Evolutionary conservation across 2,329 filamentous ascomycete species (phyloP).

Genomic region (Fusarium multiceps): DNA sequence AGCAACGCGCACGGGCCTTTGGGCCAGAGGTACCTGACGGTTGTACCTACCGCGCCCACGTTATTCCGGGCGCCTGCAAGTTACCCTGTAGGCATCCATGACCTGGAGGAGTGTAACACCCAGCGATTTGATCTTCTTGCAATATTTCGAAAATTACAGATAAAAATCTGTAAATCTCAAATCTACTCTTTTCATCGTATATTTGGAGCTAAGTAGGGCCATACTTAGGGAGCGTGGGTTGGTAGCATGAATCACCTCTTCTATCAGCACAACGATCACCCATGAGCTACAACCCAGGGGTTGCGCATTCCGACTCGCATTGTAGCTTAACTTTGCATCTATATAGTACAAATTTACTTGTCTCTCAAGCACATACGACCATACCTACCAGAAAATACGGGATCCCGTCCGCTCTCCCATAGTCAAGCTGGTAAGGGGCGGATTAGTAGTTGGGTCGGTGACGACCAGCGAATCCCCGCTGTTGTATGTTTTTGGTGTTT

Average conservation of each 20-base stretch:
- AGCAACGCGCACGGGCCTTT: constrained; percentile 40
- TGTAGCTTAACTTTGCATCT: neutral
- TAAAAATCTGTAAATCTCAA: neutral
- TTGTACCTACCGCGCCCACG: constrained; percentile 16
- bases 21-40: constrained; percentile 1
- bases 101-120: neutral
- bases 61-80: constrained; percentile 22
- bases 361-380: neutral
- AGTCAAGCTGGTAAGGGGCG: neutral
- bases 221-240: fast-evolving
- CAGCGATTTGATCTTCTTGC: neutral
- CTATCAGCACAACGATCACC: too few relatives aligned
- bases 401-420: neutral
- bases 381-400: neutral
- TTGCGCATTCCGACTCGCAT: neutral
- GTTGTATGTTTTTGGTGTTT: neutral
- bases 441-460: neutral
- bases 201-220: neutral
- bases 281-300: fast-evolving
- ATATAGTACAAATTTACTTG: fast-evolving
- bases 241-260: neutral
- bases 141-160: neutral
- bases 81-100: constrained; percentile 9
- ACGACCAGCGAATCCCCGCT: neutral
- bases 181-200: neutral